Conservation (phyloP, 169 alveolate species). For the Cryptosporidium muris region DNA sequence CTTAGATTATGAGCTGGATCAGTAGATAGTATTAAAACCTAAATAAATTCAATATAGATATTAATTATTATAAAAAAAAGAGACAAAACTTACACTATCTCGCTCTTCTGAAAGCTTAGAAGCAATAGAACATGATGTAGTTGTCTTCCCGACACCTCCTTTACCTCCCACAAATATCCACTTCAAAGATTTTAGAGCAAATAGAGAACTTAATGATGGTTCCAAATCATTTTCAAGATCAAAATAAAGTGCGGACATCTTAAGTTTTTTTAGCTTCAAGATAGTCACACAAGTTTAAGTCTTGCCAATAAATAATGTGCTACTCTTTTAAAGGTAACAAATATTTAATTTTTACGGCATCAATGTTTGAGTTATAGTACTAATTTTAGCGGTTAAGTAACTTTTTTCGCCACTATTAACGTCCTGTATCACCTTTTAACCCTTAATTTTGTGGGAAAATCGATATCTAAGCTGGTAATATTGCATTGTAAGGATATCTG, state of each 20-base stretch:
- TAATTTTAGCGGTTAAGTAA: too few species aligned
- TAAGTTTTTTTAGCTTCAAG: neutral
- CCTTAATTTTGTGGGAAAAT: too few species aligned
- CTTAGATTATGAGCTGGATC: conserved; percentile 99
- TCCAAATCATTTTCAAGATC: conserved; percentile 49
- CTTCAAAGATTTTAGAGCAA: conserved; percentile 81
- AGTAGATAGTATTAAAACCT: conserved; percentile 96
- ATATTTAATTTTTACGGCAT: too few species aligned
- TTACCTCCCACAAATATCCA: conserved; percentile 99
- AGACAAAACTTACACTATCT: conserved; percentile 84
- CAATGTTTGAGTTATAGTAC: too few species aligned
- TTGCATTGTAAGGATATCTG: too few species aligned
- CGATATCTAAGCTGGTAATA: too few species aligned
- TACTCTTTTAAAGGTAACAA: too few species aligned
- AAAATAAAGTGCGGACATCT: conserved; percentile 39
- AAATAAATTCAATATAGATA: neutral
- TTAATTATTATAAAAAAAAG: neutral
- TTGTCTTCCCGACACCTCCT: conserved; percentile 99
- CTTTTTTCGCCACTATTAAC: too few species aligned
- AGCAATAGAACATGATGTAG: conserved; percentile 96
- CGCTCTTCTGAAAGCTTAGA: conserved; percentile 90
- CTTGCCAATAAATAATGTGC: too few species aligned
- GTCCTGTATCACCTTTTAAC: too few species aligned
- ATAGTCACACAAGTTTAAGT: too few species aligned
- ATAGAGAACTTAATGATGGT: conserved; percentile 77